Evolutionary conservation across 495 filamentous ascomycete species (phyloP), one percentile per base, ranked within the genome.

Genomic region (Halenospora varia): DNA sequence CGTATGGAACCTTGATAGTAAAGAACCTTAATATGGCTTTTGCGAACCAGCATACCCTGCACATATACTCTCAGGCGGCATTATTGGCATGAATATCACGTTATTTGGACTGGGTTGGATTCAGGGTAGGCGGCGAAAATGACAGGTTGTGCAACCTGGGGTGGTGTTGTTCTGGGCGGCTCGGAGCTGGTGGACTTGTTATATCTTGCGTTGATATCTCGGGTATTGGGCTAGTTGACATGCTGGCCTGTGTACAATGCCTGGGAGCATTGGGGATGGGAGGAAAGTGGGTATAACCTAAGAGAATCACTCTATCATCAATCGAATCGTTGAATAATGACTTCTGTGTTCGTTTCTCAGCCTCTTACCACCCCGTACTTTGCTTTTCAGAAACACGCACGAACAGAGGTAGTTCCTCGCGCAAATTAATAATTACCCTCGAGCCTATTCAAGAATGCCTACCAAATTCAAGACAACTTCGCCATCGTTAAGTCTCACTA

Each of bases 111-210:
- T 35, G 29, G 29, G n/a, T 44, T 18, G 15, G 11, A 48, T 48
- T 48, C 18, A 18, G 39, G 10, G 20, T 56, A 53, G 29, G n/a
- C n/a, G 4, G 29, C 50, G 50, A 40, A 35, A 53, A 58, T 58
- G 56, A 47, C 47, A 23, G 49, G 45, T 46, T 22, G 39, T 51
- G 2, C 17, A 48, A 48, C 11, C 29, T 4, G 29, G 29, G 13
- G 29, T 4, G 29, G 29, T 35, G 29, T 35, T 35, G 29, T 35
- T 35, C 29, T 4, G 29, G 29, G 13, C 4, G 29, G 29, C 6
- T 6, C 13, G 29, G 29, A 18, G 45, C 45, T 35, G 29, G 29
- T 6, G 29, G 29, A 13, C 29, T 35, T 35, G 29, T 35, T 35
- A 35, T 13, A 35, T 35, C 29, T 35, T 35, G 29, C 29, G 29